These are phyloP conservation scores for Russula dissimulans DNA, from an alignment of 768 basidiomycete genomes.

Conservation along the genomic window DNA sequence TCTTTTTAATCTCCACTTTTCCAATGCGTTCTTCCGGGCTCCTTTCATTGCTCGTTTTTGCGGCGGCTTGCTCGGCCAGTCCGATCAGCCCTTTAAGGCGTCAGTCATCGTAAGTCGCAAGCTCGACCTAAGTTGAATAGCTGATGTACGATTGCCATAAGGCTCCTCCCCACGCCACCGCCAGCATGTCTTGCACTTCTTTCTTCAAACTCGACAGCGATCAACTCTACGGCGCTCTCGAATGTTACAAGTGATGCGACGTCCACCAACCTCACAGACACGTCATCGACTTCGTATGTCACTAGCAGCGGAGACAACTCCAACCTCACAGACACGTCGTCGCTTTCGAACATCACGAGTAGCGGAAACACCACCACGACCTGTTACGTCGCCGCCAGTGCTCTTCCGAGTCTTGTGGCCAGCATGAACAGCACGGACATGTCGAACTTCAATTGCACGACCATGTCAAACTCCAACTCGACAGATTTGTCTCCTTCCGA, in stretches of 20 bases:
- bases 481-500: not conserved
- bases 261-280: not conserved
- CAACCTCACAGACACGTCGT: not conserved
- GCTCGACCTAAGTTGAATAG: not conserved
- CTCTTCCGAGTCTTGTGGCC: not conserved
- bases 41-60: conserved; percentile 4
- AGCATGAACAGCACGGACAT: not conserved
- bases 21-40: conserved; percentile 4
- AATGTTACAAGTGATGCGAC: not conserved
- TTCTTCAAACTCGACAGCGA: too few species aligned
- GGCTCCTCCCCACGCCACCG: conserved; percentile 11
- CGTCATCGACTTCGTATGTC: not conserved
- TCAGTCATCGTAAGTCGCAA: conserved; percentile 7
- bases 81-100: conserved; percentile 9
- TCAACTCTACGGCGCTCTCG: not conserved
- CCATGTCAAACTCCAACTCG: conserved; percentile 1
- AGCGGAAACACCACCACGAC: not conserved
- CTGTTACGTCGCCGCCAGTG: not conserved
- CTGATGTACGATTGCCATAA: not conserved
- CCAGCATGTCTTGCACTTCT: conserved; percentile 3
- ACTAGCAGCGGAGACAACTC: not conserved
- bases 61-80: not conserved
- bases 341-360: not conserved
- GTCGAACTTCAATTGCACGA: not conserved
- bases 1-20: not conserved